Evolutionary conservation across 2,329 filamentous ascomycete genomes (phyloP), one percentile per base, ranked within the genome.

Genomic region (Colletotrichum sp.): DNA sequence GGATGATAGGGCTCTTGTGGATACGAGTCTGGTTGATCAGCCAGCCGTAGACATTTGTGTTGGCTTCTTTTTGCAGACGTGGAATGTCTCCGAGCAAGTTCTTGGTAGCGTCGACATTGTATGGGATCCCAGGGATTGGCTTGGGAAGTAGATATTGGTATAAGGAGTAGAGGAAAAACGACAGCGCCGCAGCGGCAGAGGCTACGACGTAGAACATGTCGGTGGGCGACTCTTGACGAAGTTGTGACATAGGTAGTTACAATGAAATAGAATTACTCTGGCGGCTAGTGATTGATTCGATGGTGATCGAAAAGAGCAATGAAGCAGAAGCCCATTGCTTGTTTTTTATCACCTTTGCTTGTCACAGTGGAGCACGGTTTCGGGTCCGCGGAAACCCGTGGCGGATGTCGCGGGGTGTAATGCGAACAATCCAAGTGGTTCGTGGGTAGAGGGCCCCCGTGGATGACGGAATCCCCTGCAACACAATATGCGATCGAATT

Each of bases 1-100:
- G 85, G 8, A 80, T 78, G 12, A 86, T 71, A 5, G 69, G 69
- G 28, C 59, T 65, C 9, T 30, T 10, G 39, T 55, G 52, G 7
- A 7, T 32, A 1, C 36, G 28, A 3, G 59, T n/a, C 18, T 71
- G 69, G 16, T 65, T 18, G 36, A 64, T 55, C 4, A 71, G 13
- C 69, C 69, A 71, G 0, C 16, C 68, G 18, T 16, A 52, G 28
- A 57, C 5, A 21, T 70, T 62, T 7, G 44, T 57, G 3, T 34
- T 7, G 5, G 39, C 18, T 18, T 65, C 69, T 55, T 71, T 71
- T 16, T 39, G 59, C 8, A 71, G 3, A 21, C 59, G 59, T 2
- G 39, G 69, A 4, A 71, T 55, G 12, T 71, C 69, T 18, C 69
- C 69, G 2, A 71, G 7, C 12, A 71, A 18, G 3, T 13, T 32